Base-by-base conservation (phyloP, 139 green algal species). In the Chlorella sp. region DNA sequence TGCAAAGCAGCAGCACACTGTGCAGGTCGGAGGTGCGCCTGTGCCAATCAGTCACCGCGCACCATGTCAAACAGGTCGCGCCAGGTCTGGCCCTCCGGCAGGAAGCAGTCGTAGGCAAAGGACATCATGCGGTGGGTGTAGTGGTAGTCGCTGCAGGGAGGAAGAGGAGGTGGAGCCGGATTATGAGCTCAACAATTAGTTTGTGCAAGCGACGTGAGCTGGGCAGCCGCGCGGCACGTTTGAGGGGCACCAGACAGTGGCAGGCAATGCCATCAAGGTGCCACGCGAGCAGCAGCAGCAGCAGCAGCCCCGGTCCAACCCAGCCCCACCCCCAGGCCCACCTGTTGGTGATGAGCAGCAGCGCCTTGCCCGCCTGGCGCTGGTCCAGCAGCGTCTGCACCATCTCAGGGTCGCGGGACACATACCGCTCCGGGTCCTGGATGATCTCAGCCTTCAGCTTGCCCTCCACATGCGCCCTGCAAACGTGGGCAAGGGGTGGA, bases 331-430 rank as follows among this genome's bases (percentile, higher is more conserved):
- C 11, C 11, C 51, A 20, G 21, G 51, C 51, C 12, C 51, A 60
- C 51, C 51, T 86, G 92, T 99, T 99, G 62, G 97, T 99, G 88
- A 99, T 98, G 67, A 99, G 95, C 88, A 99, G 89, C 68, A 99
- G 90, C 5, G 16, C 25, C 76, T 82, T 60, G 47, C 96, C 96
- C 4, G 92, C 81, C 75, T 94, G 87, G n/a, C 86, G 82, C 87
- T 98, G 96, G 87, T 99, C 96, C 57, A 99, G 89, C 85, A 99
- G 94, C 16, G 96, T 94, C 26, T 91, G 88, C 0, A 95, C 81
- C 87, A 97, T 94, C 76, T 97, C 95, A 21, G 94, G 94, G 82
- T 99, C 96, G 30, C 94, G 87, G 68, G 96, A 88, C 26, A 99
- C 94, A 87, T 94, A 99, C 13, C 83, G 73, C 23, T 84, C 85